Percentiles rank a stretch among this genome's conserved stretches.
These are phyloP conservation scores for Gaeumannomyces tritici DNA, from an alignment of 2,329 filamentous ascomycete genomes.

Conservation along the genomic window DNA sequence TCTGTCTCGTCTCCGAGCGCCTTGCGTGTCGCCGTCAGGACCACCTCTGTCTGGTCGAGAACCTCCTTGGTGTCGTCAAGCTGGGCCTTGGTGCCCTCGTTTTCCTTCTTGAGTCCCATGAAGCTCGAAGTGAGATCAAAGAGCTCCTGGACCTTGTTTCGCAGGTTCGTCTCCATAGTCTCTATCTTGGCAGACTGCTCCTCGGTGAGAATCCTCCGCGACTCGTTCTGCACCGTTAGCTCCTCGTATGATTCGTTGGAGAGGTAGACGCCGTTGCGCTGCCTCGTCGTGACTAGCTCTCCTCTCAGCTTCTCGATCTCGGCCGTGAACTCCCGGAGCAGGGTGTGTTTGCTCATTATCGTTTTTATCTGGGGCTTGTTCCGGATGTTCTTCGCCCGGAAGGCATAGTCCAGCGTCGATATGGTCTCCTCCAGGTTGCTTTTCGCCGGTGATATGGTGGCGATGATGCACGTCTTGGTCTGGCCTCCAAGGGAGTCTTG, in stretches of 20 bases:
- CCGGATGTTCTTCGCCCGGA: conserved; percentile 94
- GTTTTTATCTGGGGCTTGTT: conserved; percentile 97
- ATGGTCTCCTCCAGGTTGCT: conserved; percentile 97
- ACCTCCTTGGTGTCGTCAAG: conserved; percentile 75
- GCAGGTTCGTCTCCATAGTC: conserved; percentile 79
- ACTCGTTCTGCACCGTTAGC: conserved; percentile 86
- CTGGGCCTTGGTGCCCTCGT: conserved; percentile 62
- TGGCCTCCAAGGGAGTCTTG: conserved; percentile 94
- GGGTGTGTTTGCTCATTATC: conserved; percentile 82
- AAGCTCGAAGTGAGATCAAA: conserved; percentile 81
- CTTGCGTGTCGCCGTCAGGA: conserved; percentile 67
- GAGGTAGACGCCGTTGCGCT: conserved; percentile 91
- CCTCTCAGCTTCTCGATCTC: conserved; percentile 94
- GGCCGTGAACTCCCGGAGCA: conserved; percentile 78
- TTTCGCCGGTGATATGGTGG: conserved; percentile 88
- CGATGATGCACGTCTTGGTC: conserved; percentile 98
- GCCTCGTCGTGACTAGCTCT: conserved; percentile 83
- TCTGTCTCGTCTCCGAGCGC: conserved; percentile 70
- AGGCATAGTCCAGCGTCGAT: conserved; percentile 94
- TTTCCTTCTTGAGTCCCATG: conserved; percentile 80
- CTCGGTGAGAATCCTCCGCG: conserved; percentile 79
- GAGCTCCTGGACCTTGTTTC: conserved; percentile 89
- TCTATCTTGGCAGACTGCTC: conserved; percentile 90
- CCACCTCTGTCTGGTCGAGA: conserved; percentile 79
- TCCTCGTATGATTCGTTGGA: conserved; percentile 84